Percentiles rank a stretch among this genome's conserved stretches.
Evolutionary conservation across 1,284 basidiomycete genomes (phyloP).

Genomic region (Sporisorium sorghi): DNA sequence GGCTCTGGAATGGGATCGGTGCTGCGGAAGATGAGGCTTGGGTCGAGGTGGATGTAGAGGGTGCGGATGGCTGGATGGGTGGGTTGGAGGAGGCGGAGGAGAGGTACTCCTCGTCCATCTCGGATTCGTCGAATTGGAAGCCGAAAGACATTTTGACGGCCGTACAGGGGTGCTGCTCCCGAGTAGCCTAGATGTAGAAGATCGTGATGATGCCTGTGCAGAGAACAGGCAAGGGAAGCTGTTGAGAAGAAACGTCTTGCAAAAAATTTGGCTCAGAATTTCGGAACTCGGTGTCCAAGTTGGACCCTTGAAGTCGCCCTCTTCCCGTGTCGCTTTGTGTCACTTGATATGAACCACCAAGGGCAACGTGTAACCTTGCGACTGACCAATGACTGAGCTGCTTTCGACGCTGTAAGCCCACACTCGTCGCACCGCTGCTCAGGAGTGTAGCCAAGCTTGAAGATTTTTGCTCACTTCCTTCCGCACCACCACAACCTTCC

Average conservation of each 20-base stretch:
- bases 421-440: too few species aligned
- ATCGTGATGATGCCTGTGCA: not conserved
- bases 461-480: too few species aligned
- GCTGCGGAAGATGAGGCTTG: conserved; percentile 3
- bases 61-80: conserved; percentile 4
- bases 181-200: not conserved
- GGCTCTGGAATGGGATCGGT: conserved; percentile 18
- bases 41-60: conserved; percentile 14
- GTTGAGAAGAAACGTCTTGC: not conserved
- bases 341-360: not conserved
- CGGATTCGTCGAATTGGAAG: conserved; percentile 49
- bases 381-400: too few species aligned
- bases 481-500: too few species aligned
- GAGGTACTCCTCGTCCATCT: conserved; percentile 49
- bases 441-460: too few species aligned
- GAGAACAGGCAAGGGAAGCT: not conserved
- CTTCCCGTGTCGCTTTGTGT: not conserved
- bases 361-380: too few species aligned
- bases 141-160: conserved; percentile 54
- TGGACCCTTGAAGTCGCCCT: conserved; percentile 18
- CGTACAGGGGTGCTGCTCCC: too few species aligned
- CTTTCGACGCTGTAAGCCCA: not conserved
- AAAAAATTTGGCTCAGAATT: conserved; percentile 15
- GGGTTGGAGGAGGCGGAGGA: conserved; percentile 17
- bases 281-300: conserved; percentile 16